Evolutionary conservation across 805 yeast genomes (phyloP).

Genomic region (Kodamaea leandrae): DNA sequence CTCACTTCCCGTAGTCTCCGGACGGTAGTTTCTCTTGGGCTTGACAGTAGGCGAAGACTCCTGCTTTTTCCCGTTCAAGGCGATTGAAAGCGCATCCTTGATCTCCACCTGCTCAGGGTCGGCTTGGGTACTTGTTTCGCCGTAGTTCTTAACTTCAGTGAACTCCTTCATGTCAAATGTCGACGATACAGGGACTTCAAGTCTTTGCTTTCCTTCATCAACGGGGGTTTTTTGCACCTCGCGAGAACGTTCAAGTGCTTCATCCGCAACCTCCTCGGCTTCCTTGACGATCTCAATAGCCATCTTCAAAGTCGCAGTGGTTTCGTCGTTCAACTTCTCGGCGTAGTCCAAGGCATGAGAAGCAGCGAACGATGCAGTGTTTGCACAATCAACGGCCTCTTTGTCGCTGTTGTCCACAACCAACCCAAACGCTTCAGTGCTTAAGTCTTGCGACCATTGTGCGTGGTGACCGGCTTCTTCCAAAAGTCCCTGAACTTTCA

Average conservation of each 20-base stretch:
- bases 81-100: constrained; percentile 23
- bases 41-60: background rate
- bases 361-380: constrained; percentile 1
- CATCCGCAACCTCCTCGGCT: constrained; percentile 4
- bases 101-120: constrained; percentile 15
- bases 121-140: constrained; percentile 1
- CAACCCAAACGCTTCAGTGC: background rate
- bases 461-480: background rate
- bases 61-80: constrained; percentile 16
- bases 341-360: constrained; percentile 1
- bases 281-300: background rate
- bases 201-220: constrained; percentile 1
- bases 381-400: constrained; percentile 1
- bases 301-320: background rate
- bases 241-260: background rate
- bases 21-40: background rate
- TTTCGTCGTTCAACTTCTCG: background rate
- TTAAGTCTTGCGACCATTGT: background rate
- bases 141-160: constrained; percentile 1
- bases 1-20: background rate
- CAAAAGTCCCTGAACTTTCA: background rate
- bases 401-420: background rate
- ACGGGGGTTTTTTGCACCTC: background rate
- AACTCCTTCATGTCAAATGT: constrained; percentile 10
- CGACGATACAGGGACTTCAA: constrained; percentile 6